phyloP scores from a whole-genome alignment of 176 grass and related monocot species.

The Triticum monococcum region DNA sequence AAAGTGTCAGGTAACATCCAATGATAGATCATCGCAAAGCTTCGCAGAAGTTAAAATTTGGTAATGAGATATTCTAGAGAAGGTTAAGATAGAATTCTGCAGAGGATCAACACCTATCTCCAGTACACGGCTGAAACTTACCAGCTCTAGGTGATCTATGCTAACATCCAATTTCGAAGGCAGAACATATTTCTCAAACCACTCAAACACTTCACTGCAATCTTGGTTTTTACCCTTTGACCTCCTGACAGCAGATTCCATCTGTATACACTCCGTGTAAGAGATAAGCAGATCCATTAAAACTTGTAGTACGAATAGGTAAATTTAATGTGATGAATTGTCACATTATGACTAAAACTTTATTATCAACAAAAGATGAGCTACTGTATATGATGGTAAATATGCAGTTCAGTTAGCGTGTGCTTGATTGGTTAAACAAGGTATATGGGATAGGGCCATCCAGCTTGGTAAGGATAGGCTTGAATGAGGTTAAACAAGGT shows the following conservation, averaged over 20 bases:
- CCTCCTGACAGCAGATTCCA: constrained; percentile 53
- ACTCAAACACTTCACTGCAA: constrained; percentile 66
- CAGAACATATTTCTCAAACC: constrained; percentile 82
- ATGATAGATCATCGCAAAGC: not conserved
- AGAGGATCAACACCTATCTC: not conserved
- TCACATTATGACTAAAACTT: not conserved
- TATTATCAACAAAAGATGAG: not conserved
- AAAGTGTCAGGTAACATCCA: not conserved
- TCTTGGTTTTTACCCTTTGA: constrained; percentile 39
- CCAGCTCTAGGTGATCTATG: constrained; percentile 72
- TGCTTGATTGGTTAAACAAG: not conserved
- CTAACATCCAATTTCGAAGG: constrained; percentile 65
- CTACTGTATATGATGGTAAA: not conserved
- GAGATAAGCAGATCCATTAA: not conserved
- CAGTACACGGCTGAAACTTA: constrained; percentile 20
- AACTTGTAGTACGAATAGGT: not conserved
- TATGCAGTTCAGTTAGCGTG: not conserved
- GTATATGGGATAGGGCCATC: not conserved
- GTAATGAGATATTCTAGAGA: not conserved
- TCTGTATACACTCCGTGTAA: constrained; percentile 38
- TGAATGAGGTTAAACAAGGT: not conserved
- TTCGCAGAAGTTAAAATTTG: not conserved
- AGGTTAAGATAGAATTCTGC: not conserved
- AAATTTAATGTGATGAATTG: not conserved
- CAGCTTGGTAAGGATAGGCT: not conserved